Evolutionary conservation across 116 monocot species (phyloP).

Genomic region (Papilionanthe hybrid): DNA sequence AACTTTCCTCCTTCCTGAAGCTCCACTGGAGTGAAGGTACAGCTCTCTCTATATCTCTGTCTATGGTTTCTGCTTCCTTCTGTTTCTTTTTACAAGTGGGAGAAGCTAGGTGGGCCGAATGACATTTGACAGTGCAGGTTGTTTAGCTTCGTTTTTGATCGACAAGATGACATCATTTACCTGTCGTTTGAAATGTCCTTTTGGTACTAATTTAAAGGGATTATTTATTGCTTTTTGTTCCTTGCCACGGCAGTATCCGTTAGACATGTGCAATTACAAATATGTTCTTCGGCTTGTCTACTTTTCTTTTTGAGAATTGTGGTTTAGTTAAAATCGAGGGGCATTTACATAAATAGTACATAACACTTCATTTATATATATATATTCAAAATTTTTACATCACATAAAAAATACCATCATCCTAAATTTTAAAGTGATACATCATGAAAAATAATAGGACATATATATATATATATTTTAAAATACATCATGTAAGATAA

Average conservation of each 20-base stretch:
- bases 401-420: no score
- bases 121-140: not conserved
- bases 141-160: no score
- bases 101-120: not conserved
- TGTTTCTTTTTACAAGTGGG: not conserved
- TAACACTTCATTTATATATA: no score
- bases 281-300: no score
- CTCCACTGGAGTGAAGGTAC: not conserved
- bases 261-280: not conserved
- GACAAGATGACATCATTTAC: not conserved
- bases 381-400: no score
- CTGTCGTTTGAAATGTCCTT: not conserved
- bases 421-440: no score
- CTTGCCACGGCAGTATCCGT: not conserved
- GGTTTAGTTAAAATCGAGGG: no score
- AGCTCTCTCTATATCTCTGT: not conserved
- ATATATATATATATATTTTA: no score
- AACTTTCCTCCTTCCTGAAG: slow-evolving; percentile 5
- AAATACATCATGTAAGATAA: no score
- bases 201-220: not conserved
- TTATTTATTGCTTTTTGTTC: not conserved
- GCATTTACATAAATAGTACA: no score
- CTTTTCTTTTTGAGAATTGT: no score
- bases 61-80: not conserved
- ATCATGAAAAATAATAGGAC: no score